Evolutionary conservation across 495 filamentous ascomycete species (phyloP).

Genomic region (Aspergillus affinis): DNA sequence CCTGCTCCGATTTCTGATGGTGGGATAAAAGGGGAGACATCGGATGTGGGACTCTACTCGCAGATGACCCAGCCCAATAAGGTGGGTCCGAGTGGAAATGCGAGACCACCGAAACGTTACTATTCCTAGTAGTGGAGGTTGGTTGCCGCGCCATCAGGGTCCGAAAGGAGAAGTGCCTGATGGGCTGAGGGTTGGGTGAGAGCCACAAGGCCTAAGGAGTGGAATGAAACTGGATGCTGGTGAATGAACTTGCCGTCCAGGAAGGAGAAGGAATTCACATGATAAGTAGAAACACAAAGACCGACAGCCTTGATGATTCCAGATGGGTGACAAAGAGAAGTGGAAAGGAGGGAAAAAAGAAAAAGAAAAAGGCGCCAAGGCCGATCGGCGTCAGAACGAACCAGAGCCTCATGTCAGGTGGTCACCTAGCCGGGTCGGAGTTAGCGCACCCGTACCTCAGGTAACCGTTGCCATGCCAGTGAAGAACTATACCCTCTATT

Average conservation of each 20-base stretch:
- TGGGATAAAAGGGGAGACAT: slow-evolving; percentile 30
- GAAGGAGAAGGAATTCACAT: not conserved
- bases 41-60: slow-evolving; percentile 22
- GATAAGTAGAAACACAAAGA: slow-evolving; percentile 5
- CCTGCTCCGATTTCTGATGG: slow-evolving; percentile 53
- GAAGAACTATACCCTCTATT: slow-evolving; percentile 39
- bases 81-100: slow-evolving; percentile 42
- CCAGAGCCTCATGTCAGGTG: slow-evolving; percentile 36
- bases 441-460: slow-evolving; percentile 37
- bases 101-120: slow-evolving; percentile 20
- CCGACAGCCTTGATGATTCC: not conserved
- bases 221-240: not conserved
- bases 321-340: slow-evolving; percentile 2
- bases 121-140: slow-evolving; percentile 25
- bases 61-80: slow-evolving; percentile 29
- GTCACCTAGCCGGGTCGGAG: slow-evolving; percentile 17
- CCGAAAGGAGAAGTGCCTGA: not conserved
- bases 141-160: slow-evolving; percentile 32
- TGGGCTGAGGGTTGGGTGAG: slow-evolving; percentile 5
- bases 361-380: slow-evolving; percentile 21
- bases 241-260: not conserved
- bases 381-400: slow-evolving; percentile 21
- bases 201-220: not conserved
- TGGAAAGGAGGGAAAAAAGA: slow-evolving; percentile 3
- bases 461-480: slow-evolving; percentile 45